Evolutionary conservation across 2,329 filamentous ascomycete species (phyloP).

Genomic region (Oidium heveae): DNA sequence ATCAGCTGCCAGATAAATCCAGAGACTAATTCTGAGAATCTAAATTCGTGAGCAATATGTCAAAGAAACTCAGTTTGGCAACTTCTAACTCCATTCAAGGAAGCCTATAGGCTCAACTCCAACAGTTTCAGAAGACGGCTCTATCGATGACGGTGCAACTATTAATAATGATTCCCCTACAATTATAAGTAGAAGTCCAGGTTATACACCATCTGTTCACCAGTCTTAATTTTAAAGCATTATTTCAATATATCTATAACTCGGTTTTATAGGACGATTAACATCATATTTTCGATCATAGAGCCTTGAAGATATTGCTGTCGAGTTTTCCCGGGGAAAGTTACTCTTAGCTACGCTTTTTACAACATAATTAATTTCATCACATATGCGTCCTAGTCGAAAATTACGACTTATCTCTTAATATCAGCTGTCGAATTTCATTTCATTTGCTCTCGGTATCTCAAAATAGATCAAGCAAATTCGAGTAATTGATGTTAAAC

Average conservation of each 20-base stretch:
- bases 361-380: slow-evolving; percentile 7
- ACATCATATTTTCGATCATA: slow-evolving; percentile 4
- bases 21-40: neutral
- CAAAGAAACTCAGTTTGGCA: neutral
- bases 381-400: slow-evolving; percentile 9
- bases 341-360: slow-evolving; percentile 4
- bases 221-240: slow-evolving; percentile 7
- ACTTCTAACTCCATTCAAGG: slow-evolving; percentile 1
- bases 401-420: slow-evolving; percentile 11
- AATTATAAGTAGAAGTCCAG: slow-evolving; percentile 8
- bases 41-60: slow-evolving; percentile 6
- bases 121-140: slow-evolving; percentile 13
- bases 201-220: slow-evolving; percentile 12
- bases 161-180: slow-evolving; percentile 13
- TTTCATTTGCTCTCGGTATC: neutral
- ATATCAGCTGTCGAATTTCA: slow-evolving; percentile 9
- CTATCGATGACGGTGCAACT: slow-evolving; percentile 12
- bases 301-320: slow-evolving; percentile 3
- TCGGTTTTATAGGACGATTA: neutral
- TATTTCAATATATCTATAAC: slow-evolving; percentile 1
- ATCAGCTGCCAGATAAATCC: slow-evolving; percentile 11
- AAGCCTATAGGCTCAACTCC: slow-evolving; percentile 7
- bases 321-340: slow-evolving; percentile 1
- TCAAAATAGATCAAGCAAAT: neutral
- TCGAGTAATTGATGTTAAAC: neutral